Evolutionary conservation across 495 filamentous ascomycete species (phyloP), one percentile per base, ranked within the genome.

Genomic region (Chlorociboria aeruginascens): DNA sequence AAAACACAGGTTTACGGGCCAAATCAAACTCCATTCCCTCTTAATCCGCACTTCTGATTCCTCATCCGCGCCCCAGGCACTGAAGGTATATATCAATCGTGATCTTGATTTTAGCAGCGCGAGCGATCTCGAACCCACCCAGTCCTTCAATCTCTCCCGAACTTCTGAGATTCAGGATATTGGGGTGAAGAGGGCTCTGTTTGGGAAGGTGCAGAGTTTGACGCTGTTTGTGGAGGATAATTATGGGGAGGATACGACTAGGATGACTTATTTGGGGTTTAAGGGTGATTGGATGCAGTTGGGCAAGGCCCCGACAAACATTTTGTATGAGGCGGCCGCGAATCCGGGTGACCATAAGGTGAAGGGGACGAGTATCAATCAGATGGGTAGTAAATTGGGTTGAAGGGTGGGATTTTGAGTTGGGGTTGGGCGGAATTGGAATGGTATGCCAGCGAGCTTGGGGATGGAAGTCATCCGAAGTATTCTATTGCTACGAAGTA

Each of bases 321-420:
- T 95, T 53, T 53, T 94, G 40, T 98, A 97, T 63, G 92, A 98
- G 73, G 84, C 86, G 14, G 89, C 92, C 12, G 82, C 92, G 30
- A 95, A 95, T 56, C 90, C 90, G 12, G 73, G 63, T 46, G 92
- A 98, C 67, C 92, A 97, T 68, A 70, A 57, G 39, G 14, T 76
- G 3, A 71, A 69, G 61, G 69, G 69, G 28, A 65, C 65, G 37
- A 56, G 40, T 45, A 63, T 70, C 48, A 64, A 70, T 54, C 53
- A 68, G 61, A 59, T 78, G 59, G 73, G 74, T 2, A 66, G 63
- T 53, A 56, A 56, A 31, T 63, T 76, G 55, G 67, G 68, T 12
- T 8, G 51, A 61, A 2, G 41, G 39, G 33, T 16, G 29, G 49
- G 14, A 42, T 35, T 41, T 52, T 30, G n/a, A n/a, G n/a, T n/a